phyloP scores from a whole-genome alignment of 352 stramenopile genomes.

The Halophytophthora batemanensis region DNA sequence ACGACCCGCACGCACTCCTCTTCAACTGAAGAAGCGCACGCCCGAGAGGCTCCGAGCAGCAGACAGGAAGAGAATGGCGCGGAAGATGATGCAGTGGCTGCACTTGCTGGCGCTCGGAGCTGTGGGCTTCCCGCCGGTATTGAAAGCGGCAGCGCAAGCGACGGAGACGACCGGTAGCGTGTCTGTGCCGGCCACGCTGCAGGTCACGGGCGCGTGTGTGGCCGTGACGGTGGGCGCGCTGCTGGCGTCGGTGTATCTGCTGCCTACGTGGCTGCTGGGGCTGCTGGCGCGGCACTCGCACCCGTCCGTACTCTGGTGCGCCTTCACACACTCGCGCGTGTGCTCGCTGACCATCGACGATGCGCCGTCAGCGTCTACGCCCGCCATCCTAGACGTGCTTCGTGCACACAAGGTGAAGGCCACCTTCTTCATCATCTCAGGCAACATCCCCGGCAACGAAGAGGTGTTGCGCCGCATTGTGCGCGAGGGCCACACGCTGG shows the following conservation, averaged over 20 bases:
- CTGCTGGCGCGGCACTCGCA: slow-evolving; percentile 65
- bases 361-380: slow-evolving; percentile 57
- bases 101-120: background rate
- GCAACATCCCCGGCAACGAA: slow-evolving; percentile 63
- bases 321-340: slow-evolving; percentile 40
- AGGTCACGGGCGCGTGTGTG: slow-evolving; percentile 21
- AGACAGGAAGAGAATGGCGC: background rate
- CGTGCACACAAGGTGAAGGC: slow-evolving; percentile 56
- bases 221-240: slow-evolving; percentile 27
- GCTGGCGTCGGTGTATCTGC: slow-evolving; percentile 59
- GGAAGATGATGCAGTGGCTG: background rate
- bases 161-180: background rate
- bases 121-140: background rate
- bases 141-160: background rate
- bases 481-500: slow-evolving; percentile 68
- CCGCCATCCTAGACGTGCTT: slow-evolving; percentile 72
- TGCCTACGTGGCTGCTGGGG: slow-evolving; percentile 67
- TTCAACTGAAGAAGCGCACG: too few species aligned
- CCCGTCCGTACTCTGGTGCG: slow-evolving; percentile 75
- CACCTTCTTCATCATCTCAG: slow-evolving; percentile 87
- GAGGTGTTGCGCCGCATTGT: slow-evolving; percentile 73
- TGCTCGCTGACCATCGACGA: slow-evolving; percentile 84
- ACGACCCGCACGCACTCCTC: too few species aligned
- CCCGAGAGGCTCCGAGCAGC: too few species aligned
- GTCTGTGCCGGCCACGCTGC: background rate